phyloP scores from a whole-genome alignment of 73 alveolate species.

The Paramecium tetraurelia region DNA sequence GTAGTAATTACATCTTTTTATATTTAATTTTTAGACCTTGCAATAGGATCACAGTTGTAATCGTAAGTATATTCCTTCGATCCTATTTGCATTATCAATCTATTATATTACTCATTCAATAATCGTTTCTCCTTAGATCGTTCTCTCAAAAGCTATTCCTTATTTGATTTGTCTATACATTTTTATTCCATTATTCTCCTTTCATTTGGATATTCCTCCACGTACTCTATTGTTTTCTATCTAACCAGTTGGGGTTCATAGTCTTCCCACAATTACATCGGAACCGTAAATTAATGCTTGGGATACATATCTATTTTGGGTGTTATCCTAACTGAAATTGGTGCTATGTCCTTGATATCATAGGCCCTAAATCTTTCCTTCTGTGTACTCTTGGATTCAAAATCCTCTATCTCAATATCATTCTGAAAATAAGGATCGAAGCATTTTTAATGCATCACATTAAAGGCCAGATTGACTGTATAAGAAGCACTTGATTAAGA shows the following conservation, averaged over 20 bases:
- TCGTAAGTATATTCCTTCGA: constrained; percentile 13
- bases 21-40: neutral
- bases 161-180: neutral
- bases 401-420: neutral
- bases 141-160: neutral
- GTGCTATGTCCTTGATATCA: neutral
- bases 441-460: neutral
- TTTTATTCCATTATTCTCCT: constrained; percentile 13
- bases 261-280: neutral
- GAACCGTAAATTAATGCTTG: neutral
- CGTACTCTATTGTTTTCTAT: neutral
- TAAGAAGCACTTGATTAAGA: neutral
- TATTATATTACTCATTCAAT: neutral
- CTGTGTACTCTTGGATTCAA: neutral
- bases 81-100: neutral
- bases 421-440: constrained; percentile 6
- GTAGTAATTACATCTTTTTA: neutral
- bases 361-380: neutral
- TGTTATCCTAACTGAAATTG: neutral
- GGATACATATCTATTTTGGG: neutral
- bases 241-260: neutral
- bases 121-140: neutral
- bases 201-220: constrained; percentile 1
- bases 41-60: constrained; percentile 30
- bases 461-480: neutral